phyloP scores from a whole-genome alignment of 441 rosid species.

The Geranium incanum region DNA sequence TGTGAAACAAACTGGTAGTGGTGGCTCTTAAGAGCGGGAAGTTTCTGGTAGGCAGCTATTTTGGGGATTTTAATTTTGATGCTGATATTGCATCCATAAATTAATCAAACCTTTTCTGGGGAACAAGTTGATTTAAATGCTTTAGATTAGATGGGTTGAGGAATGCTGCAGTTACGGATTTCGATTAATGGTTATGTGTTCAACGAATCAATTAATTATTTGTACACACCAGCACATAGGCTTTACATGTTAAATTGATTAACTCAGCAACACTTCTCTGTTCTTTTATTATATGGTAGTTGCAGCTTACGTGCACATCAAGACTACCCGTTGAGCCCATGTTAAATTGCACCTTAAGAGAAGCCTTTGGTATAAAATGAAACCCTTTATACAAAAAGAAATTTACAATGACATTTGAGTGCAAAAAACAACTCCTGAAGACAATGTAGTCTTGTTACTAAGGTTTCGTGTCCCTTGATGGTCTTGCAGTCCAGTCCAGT shows the following conservation, averaged over 20 bases:
- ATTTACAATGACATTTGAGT: no score
- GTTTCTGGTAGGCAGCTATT: neutral
- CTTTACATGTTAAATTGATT: no score
- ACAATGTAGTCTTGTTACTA: constrained; percentile 30
- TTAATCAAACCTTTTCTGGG: neutral
- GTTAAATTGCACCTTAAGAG: no score
- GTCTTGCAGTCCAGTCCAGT: constrained; percentile 74
- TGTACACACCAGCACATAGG: neutral
- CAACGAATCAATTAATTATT: neutral
- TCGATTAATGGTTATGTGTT: neutral
- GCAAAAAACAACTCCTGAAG: no score
- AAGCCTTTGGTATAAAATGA: no score
- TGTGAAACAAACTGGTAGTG: neutral
- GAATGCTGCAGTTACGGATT: neutral
- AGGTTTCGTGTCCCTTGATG: constrained; percentile 59
- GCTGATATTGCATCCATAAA: neutral
- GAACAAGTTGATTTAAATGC: neutral
- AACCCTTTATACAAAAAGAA: no score
- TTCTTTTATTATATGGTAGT: no score
- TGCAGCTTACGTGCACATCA: no score
- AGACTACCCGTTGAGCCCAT: no score
- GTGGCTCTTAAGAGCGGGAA: neutral
- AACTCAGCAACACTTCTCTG: no score
- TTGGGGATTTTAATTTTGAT: neutral
- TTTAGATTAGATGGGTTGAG: neutral